A percentile compares a stretch with the other conserved stretches of the same genome.
Conservation (phyloP, 2,329 filamentous ascomycete genomes). For the Penicillium vulpinum region DNA sequence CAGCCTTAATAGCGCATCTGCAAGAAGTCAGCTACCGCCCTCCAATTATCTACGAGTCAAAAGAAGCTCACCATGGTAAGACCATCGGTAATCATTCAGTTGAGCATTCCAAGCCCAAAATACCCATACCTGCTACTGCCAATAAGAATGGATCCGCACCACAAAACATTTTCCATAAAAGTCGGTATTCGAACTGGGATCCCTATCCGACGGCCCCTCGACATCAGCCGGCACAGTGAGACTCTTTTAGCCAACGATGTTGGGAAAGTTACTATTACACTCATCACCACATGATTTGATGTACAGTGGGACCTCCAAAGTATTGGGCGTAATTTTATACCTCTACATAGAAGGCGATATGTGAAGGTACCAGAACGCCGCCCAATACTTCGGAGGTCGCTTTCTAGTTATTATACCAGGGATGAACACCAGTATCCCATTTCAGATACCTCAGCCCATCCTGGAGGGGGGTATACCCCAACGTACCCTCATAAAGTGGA, state of each 20-base stretch:
- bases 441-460: conserved; percentile 60
- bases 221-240: conserved; percentile 54
- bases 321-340: too few relatives aligned
- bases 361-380: too few relatives aligned
- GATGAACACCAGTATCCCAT: conserved; percentile 49
- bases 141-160: conserved; percentile 57
- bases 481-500: too few relatives aligned
- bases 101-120: conserved; percentile 64
- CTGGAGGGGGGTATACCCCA: too few relatives aligned
- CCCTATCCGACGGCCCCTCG: conserved; percentile 37
- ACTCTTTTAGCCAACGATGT: conserved; percentile 61
- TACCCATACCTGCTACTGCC: conserved; percentile 55
- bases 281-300: conserved; percentile 54
- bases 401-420: conserved; percentile 53
- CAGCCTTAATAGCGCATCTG: conserved; percentile 42
- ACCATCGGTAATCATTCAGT: conserved; percentile 39
- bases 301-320: too few relatives aligned
- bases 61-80: conserved; percentile 26
- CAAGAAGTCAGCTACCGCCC: conserved; percentile 49
- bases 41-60: conserved; percentile 38
- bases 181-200: conserved; percentile 40
- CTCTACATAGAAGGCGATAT: too few relatives aligned
- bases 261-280: conserved; percentile 46
- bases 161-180: conserved; percentile 62
- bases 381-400: too few relatives aligned